phyloP scores from a whole-genome alignment of 2,329 filamentous ascomycete genomes.

The Fusarium sp. region DNA sequence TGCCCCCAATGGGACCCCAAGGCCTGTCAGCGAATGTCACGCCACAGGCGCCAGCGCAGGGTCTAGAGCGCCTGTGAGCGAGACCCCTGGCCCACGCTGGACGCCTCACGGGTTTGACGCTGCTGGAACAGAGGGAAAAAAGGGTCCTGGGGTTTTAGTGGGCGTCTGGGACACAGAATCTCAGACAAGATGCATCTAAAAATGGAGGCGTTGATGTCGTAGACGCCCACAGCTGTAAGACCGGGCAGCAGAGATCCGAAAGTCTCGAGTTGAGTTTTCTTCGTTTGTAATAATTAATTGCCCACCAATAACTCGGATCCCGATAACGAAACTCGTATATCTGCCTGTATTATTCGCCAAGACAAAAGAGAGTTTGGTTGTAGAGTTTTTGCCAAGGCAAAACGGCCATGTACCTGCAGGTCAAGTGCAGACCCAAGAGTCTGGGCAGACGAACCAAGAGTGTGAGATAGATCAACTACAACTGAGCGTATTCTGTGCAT shows the following conservation, averaged over 20 bases:
- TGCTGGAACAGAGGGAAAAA: not conserved
- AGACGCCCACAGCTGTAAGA: not conserved
- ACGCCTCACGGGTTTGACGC: not conserved
- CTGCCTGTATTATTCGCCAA: not conserved
- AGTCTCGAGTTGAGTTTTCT: not conserved
- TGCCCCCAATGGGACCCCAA: not conserved
- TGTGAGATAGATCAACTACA: not conserved
- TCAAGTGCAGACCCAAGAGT: not conserved
- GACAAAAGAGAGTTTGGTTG: not conserved
- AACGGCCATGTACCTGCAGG: not conserved
- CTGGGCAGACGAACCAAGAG: not conserved
- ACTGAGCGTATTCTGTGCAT: not conserved
- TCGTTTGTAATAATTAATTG: not conserved
- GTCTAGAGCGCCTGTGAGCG: not conserved
- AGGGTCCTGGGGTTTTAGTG: not conserved
- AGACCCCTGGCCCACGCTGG: not conserved
- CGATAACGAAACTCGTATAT: not conserved
- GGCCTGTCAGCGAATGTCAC: not conserved
- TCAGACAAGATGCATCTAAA: conserved; percentile 3
- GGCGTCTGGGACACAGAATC: not conserved
- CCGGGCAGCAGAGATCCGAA: not conserved
- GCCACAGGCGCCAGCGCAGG: not conserved
- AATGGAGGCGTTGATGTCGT: not conserved
- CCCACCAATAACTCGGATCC: not conserved
- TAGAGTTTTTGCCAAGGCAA: not conserved